Evolutionary conservation across 495 filamentous ascomycete species (phyloP).

Genomic region (Daldinia concentrica): DNA sequence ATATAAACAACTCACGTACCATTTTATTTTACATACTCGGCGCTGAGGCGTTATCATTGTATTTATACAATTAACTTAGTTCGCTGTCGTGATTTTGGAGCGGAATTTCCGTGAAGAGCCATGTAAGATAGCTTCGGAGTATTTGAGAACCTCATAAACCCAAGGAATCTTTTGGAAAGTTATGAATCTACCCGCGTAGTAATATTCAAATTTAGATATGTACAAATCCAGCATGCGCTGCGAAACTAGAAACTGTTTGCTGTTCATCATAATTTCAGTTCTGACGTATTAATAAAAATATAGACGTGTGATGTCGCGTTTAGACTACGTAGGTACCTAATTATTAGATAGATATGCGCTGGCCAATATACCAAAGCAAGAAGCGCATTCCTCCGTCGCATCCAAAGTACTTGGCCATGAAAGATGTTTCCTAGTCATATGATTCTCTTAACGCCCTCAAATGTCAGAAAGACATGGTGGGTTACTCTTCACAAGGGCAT

Average conservation of each 20-base stretch:
- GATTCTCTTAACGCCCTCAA: no score
- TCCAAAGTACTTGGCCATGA: not conserved
- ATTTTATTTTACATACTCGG: not conserved
- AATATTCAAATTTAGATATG: not conserved
- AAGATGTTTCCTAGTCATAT: not conserved
- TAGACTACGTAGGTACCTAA: not conserved
- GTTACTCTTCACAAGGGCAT: no score
- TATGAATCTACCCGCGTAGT: no score
- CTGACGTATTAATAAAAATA: not conserved
- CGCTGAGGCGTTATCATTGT: not conserved
- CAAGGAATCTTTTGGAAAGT: no score
- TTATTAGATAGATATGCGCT: not conserved
- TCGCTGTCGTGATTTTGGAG: not conserved
- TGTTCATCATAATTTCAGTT: not conserved
- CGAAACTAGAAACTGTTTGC: not conserved
- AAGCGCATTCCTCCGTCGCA: not conserved
- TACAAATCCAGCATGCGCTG: not conserved
- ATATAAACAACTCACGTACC: constrained; percentile 2
- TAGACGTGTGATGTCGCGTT: not conserved
- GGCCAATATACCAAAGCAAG: not conserved
- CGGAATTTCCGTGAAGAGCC: no score
- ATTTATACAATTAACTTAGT: not conserved
- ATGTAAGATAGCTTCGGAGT: no score
- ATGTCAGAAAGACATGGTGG: no score
- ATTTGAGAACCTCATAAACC: no score